These are phyloP conservation scores for Antitrichia curtipendula DNA, from an alignment of 225 moss, liverwort and hornwort genomes.

Conservation along the genomic window DNA sequence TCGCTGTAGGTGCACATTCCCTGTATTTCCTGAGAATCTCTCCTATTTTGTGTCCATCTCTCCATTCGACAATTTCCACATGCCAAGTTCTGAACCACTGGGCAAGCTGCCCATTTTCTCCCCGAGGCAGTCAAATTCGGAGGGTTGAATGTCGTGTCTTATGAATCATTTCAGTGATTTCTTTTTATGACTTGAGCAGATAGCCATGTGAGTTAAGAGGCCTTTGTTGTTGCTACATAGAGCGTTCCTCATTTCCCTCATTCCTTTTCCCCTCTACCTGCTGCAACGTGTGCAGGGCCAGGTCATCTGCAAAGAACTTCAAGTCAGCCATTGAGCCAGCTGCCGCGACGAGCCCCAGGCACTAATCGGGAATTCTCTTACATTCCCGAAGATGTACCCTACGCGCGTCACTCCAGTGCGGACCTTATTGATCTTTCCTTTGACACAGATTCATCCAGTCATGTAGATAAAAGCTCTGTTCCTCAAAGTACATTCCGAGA, in stretches of 20 bases:
- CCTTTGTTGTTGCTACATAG: not conserved
- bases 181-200: not conserved
- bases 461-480: not conserved
- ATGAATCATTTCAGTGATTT: not conserved
- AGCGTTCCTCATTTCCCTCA: not conserved
- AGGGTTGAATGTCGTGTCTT: not conserved
- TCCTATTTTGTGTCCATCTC: not conserved
- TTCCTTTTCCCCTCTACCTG: too few species aligned
- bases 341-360: not conserved
- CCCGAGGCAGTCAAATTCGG: not conserved
- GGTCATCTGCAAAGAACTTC: conserved; percentile 11
- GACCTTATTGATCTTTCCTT: conserved; percentile 27
- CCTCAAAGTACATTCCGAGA: conserved; percentile 8
- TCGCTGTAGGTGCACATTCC: not conserved
- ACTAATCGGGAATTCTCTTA: not conserved
- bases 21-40: not conserved
- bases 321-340: conserved; percentile 23
- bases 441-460: not conserved
- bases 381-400: not conserved
- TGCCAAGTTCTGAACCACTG: not conserved
- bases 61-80: not conserved
- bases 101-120: not conserved
- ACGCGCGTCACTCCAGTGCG: not conserved
- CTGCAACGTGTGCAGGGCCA: not conserved
- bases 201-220: not conserved